A percentile compares a stretch with the other conserved stretches of the same genome.
These are phyloP conservation scores for Scedosporium dehoogii DNA, from an alignment of 2,329 filamentous ascomycete genomes.

Conservation along the genomic window DNA sequence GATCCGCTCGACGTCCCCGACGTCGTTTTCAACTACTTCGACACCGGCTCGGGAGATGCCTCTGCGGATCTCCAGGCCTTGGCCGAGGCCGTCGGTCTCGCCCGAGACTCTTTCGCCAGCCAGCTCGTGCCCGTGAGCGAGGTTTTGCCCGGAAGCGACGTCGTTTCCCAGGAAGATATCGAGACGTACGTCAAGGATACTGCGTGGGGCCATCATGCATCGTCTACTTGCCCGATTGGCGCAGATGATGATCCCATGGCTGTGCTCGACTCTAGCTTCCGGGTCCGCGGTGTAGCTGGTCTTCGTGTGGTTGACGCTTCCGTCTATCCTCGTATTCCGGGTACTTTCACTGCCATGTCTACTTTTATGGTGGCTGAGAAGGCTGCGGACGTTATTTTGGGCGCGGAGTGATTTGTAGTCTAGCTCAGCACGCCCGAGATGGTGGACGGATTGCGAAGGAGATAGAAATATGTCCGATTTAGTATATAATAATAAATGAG, in stretches of 20 bases:
- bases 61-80: conserved; percentile 40
- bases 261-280: conserved; percentile 44
- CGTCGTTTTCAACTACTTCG: conserved; percentile 55
- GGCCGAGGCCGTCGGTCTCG: conserved; percentile 43
- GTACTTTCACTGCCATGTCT: conserved; percentile 37
- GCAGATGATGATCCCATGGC: conserved; percentile 38
- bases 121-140: not conserved
- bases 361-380: conserved; percentile 49
- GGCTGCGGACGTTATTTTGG: conserved; percentile 21
- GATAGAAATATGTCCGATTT: too few relatives aligned
- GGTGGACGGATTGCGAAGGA: too few relatives aligned
- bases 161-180: not conserved
- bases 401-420: not conserved
- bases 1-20: conserved; percentile 55
- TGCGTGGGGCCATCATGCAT: conserved; percentile 37
- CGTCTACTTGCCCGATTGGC: conserved; percentile 45
- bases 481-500: too few relatives aligned
- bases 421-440: not conserved
- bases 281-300: conserved; percentile 40
- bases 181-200: conserved; percentile 1
- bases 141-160: conserved; percentile 11
- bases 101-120: conserved; percentile 20
- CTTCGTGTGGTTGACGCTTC: conserved; percentile 51
- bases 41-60: conserved; percentile 26
- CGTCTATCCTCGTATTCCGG: conserved; percentile 40